These are phyloP conservation scores for Escovopsis sp. DNA, from an alignment of 2,329 filamentous ascomycete genomes.

Conservation along the genomic window DNA sequence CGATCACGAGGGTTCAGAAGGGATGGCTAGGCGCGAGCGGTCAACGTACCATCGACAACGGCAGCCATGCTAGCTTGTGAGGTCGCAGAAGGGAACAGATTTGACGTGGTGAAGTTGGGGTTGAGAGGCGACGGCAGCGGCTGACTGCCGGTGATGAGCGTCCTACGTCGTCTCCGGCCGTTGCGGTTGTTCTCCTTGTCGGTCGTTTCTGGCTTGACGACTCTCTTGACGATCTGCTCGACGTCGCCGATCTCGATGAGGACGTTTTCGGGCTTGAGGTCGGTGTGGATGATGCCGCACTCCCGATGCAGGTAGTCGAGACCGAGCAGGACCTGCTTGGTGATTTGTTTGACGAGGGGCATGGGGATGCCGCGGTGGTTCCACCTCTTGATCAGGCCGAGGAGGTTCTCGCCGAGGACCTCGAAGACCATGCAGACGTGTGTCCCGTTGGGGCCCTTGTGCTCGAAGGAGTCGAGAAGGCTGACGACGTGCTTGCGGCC, in stretches of 20 bases:
- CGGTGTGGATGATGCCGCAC: constrained; percentile 97
- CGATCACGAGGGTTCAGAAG: too few relatives aligned
- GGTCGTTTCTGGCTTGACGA: constrained; percentile 64
- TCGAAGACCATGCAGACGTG: constrained; percentile 99
- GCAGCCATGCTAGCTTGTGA: constrained; percentile 69
- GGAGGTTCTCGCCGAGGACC: constrained; percentile 84
- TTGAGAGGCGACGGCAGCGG: constrained; percentile 90
- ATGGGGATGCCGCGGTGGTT: constrained; percentile 96
- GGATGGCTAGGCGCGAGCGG: too few relatives aligned
- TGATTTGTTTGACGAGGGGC: constrained; percentile 94
- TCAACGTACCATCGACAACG: constrained; percentile 66
- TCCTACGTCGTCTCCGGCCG: constrained; percentile 75
- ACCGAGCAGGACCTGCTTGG: constrained; percentile 90
- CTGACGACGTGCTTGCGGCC: constrained; percentile 93
- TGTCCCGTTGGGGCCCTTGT: constrained; percentile 89
- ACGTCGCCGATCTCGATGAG: constrained; percentile 98
- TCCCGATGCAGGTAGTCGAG: constrained; percentile 94
- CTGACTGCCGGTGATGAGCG: constrained; percentile 92
- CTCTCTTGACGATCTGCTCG: constrained; percentile 93
- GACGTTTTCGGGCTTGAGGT: constrained; percentile 95
- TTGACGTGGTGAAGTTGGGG: constrained; percentile 70
- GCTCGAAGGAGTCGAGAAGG: constrained; percentile 90
- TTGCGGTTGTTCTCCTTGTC: constrained; percentile 87
- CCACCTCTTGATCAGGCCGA: constrained; percentile 95
- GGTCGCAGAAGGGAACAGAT: constrained; percentile 49